A percentile compares a stretch with the other conserved stretches of the same genome.
These are phyloP conservation scores for Neonectria neomacrospora DNA, from an alignment of 2,329 filamentous ascomycete species.

Conservation along the genomic window DNA sequence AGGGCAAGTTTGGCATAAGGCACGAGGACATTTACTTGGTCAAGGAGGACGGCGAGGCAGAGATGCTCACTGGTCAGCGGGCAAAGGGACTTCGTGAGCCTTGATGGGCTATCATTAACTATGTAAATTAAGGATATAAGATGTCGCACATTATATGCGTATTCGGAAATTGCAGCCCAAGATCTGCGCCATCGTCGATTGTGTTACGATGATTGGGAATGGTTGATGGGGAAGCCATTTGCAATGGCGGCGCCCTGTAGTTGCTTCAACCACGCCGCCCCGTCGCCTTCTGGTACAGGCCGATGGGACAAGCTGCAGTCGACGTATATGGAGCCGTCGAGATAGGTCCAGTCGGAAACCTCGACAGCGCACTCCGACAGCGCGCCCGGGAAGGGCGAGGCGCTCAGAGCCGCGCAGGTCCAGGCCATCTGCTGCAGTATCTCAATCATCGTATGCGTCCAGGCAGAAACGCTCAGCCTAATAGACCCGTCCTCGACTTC, in stretches of 20 bases:
- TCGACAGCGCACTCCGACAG: slow-evolving; percentile 48
- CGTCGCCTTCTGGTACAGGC: slow-evolving; percentile 44
- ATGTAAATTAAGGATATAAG: slow-evolving; percentile 23
- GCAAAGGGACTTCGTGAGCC: slow-evolving; percentile 66
- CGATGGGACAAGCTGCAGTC: slow-evolving; percentile 49
- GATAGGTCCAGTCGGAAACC: slow-evolving; percentile 48
- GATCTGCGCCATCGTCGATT: slow-evolving; percentile 5
- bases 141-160: slow-evolving; percentile 1
- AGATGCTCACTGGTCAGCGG: slow-evolving; percentile 64
- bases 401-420: slow-evolving; percentile 50
- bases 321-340: slow-evolving; percentile 49
- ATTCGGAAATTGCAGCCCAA: not conserved
- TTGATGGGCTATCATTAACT: slow-evolving; percentile 43
- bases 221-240: slow-evolving; percentile 48
- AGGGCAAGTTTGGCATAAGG: slow-evolving; percentile 68
- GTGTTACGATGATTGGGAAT: slow-evolving; percentile 7
- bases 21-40: slow-evolving; percentile 72
- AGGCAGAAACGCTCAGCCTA: slow-evolving; percentile 49
- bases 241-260: slow-evolving; percentile 48
- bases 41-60: slow-evolving; percentile 61
- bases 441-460: slow-evolving; percentile 50
- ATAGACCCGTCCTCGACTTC: slow-evolving; percentile 50
- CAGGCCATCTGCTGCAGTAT: slow-evolving; percentile 53
- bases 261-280: slow-evolving; percentile 45
- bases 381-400: slow-evolving; percentile 48